These are phyloP conservation scores for Tetraselmis striata DNA, from an alignment of 139 green algal genomes.

Conservation along the genomic window DNA sequence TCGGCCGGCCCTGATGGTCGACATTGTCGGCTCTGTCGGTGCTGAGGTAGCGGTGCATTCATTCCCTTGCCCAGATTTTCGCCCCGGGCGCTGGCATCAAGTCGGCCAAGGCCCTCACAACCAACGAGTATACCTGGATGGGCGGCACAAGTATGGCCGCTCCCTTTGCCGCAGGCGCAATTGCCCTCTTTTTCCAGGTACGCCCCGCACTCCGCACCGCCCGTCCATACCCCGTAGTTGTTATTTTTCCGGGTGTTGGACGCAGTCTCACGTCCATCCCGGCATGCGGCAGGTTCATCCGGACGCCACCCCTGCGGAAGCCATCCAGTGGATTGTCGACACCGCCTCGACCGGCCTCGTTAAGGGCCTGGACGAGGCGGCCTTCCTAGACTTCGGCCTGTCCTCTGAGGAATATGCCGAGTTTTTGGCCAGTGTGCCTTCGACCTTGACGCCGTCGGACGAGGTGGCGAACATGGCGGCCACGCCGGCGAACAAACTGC, in stretches of 20 bases:
- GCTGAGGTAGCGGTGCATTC: too few relatives aligned
- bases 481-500: not conserved
- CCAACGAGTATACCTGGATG: not conserved
- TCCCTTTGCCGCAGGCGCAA: not conserved
- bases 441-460: not conserved
- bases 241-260: too few relatives aligned
- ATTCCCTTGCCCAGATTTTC: too few relatives aligned
- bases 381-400: not conserved
- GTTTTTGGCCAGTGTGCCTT: not conserved
- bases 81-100: constrained; percentile 2
- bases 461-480: not conserved
- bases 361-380: not conserved
- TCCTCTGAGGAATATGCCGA: not conserved
- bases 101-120: not conserved
- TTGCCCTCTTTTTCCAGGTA: constrained; percentile 7
- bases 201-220: too few relatives aligned
- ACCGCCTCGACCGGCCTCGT: not conserved
- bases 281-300: too few relatives aligned
- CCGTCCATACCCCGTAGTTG: too few relatives aligned
- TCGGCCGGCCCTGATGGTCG: too few relatives aligned
- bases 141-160: constrained; percentile 4
- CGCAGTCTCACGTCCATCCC: too few relatives aligned
- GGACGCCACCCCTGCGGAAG: not conserved
- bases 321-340: not conserved
- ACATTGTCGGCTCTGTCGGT: too few relatives aligned